phyloP scores from a whole-genome alignment of 176 grass and related monocot species.

The Thinopyrum elongatum region DNA sequence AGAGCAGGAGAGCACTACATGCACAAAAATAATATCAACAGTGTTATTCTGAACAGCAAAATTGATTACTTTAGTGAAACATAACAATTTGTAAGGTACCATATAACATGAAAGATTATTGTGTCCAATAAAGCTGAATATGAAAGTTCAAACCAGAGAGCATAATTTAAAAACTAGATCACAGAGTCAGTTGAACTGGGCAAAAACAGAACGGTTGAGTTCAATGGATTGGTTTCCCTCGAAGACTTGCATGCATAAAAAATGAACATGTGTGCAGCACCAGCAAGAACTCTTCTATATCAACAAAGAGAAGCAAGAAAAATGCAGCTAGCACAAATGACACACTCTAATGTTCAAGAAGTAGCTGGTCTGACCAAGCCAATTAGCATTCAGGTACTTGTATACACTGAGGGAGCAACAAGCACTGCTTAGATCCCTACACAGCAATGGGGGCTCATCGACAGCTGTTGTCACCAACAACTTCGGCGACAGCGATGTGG shows the following conservation, averaged over 20 bases:
- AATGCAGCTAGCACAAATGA: background rate
- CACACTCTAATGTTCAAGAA: background rate
- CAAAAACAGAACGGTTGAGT: background rate
- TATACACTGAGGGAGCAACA: background rate
- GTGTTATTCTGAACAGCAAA: background rate
- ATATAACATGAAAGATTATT: background rate
- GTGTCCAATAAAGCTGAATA: background rate
- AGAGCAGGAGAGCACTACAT: background rate
- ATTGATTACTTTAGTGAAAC: background rate
- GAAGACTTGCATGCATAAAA: background rate
- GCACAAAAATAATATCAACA: background rate
- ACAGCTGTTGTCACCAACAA: background rate
- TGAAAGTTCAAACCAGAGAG: background rate
- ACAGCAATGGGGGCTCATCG: background rate
- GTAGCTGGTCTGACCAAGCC: background rate
- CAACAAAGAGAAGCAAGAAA: background rate
- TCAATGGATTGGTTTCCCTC: background rate
- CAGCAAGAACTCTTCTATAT: background rate
- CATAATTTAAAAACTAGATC: background rate
- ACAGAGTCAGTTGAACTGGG: background rate
- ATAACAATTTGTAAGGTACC: background rate
- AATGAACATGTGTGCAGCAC: conserved; percentile 4
- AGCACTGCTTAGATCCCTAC: background rate
- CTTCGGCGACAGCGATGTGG: background rate
- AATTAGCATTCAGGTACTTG: background rate